Evolutionary conservation across 352 stramenopile species (phyloP).

Genomic region (Elongisporangium prolatum): DNA sequence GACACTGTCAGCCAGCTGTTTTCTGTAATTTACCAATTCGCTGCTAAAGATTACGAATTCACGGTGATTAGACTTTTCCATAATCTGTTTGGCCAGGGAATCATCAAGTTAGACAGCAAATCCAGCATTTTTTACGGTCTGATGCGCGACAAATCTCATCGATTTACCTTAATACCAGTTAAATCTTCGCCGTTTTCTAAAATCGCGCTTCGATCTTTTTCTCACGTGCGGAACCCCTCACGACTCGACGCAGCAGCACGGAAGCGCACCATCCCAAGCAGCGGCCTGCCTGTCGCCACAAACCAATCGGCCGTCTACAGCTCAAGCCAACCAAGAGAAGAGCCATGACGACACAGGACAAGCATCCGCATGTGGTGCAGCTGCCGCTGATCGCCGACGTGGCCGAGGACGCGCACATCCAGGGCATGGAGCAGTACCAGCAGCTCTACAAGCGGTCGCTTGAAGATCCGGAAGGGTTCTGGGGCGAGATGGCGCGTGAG

Average conservation of each 20-base stretch:
- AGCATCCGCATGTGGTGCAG: neutral
- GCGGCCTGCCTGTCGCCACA: neutral
- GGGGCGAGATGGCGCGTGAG: slow-evolving; percentile 85
- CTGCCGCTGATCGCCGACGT: slow-evolving; percentile 22
- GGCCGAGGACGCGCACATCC: slow-evolving; percentile 42
- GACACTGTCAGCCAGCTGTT: neutral
- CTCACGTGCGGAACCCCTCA: neutral
- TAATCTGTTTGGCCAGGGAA: too few species aligned
- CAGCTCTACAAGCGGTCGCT: slow-evolving; percentile 85
- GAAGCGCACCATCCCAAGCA: neutral
- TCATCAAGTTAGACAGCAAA: neutral
- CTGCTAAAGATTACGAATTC: too few species aligned
- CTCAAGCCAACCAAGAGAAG: neutral
- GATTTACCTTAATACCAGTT: neutral
- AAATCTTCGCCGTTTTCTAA: neutral
- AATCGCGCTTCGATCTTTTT: slow-evolving; percentile 1
- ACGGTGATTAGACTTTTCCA: too few species aligned
- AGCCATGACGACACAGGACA: neutral
- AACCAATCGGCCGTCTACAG: neutral
- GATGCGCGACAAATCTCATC: neutral
- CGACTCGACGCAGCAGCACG: neutral
- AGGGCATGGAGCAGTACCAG: slow-evolving; percentile 55
- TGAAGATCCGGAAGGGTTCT: slow-evolving; percentile 89
- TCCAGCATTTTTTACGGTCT: neutral
- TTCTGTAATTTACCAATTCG: too few species aligned